Base-by-base conservation (phyloP, 768 basidiomycete genomes). In the Termitomyces sp. region DNA sequence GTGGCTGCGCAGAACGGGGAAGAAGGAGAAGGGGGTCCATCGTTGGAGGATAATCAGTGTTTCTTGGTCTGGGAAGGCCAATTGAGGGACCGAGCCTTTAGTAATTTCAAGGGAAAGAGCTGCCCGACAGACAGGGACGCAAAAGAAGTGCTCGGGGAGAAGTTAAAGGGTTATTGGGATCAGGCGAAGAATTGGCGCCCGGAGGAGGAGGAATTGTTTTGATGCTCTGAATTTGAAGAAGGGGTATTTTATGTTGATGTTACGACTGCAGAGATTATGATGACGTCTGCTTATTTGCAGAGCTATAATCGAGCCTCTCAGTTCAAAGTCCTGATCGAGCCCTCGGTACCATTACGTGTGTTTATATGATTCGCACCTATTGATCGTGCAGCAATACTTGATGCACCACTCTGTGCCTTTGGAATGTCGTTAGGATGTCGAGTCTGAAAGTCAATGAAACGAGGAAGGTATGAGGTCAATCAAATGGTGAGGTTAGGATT, bases 31-130 rank as follows among this genome's bases (percentile, higher is more conserved):
- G 67, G 58, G 0, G 62, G 64, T 2, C 74, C 75, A 38, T 87
- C 84, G n/a, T 68, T 98, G 67, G 91, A 88, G 58, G 82, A 92
- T 62, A 99, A 99, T 70, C 81, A 81, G 58, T 98, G 97, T 70
- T 87, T 84, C 67, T 71, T 97, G 53, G 84, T 98, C 7, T 99
- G 97, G 96, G 92, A 95, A 68, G 97, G 97, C 10, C 81, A 84
- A 50, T 70, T 97, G 57, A 80, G 91, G 57, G 94, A 98, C 65
- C 78, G 92, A 45, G 78, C 81, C 52, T 98, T 94, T 72, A 85
- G 71, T 66, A 74, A 74, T 55, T 98, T 97, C 73, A 90, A 85
- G 67, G 87, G 88, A 35, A 87, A 83, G 75, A 85, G 79, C 54
- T 92, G 90, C 63, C 90, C 90, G 32, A 91, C 90, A 0, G 97